Conservation (phyloP, 495 filamentous ascomycete species). For the Pyrenopolyporus hunteri region DNA sequence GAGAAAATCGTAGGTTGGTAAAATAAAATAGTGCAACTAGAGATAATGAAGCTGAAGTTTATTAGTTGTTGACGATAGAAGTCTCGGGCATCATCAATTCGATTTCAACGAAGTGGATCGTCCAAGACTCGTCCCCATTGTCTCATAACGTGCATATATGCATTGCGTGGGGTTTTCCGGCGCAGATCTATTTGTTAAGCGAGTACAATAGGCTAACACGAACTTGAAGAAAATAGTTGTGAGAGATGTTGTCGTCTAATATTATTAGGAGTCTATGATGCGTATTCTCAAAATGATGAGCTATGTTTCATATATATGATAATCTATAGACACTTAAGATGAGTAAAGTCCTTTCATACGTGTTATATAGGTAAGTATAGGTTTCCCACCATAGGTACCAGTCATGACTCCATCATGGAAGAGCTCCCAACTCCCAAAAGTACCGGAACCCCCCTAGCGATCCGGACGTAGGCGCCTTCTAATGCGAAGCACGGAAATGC, state of each 20-base stretch:
- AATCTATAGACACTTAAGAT: no score
- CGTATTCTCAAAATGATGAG: no score
- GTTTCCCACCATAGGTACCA: no score
- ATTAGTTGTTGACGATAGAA: neutral
- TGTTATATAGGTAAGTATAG: no score
- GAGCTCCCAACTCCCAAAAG: no score
- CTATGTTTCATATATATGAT: no score
- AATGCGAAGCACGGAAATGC: neutral
- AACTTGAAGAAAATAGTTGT: neutral
- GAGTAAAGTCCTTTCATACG: no score
- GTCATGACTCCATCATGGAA: no score
- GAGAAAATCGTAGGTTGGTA: neutral
- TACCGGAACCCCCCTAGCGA: no score
- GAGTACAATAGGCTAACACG: neutral
- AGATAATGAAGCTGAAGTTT: neutral
- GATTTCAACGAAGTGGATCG: neutral
- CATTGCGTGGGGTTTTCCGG: neutral
- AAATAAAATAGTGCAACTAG: neutral
- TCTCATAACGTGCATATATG: neutral
- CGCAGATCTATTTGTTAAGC: neutral
- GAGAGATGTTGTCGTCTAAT: no score
- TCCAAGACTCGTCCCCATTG: neutral
- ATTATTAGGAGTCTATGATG: no score
- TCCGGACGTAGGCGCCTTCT: no score
- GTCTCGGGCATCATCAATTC: slow-evolving; percentile 1